Evolutionary conservation across 768 basidiomycete genomes (phyloP).

Genomic region (Ramaria sp.): DNA sequence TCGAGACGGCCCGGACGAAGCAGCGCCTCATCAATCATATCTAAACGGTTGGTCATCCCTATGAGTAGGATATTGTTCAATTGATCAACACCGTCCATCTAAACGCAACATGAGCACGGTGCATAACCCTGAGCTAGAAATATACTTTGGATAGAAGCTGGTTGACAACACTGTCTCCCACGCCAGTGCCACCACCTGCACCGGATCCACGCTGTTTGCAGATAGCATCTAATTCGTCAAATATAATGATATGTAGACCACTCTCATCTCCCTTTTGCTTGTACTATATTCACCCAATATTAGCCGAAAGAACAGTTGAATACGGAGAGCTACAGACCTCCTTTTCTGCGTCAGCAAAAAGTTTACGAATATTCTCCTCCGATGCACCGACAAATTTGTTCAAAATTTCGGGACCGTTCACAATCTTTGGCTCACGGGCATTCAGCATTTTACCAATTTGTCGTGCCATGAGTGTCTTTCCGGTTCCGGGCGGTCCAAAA

Average conservation of each 20-base stretch:
- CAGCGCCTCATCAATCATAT: constrained; percentile 98
- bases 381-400: constrained; percentile 96
- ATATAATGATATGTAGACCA: constrained; percentile 97
- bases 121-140: background rate
- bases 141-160: constrained; percentile 91
- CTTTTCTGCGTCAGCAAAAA: constrained; percentile 97
- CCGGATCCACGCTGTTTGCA: constrained; percentile 93
- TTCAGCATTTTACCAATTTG: constrained; percentile 99
- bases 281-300: constrained; percentile 44
- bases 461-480: constrained; percentile 94
- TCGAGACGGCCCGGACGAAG: constrained; percentile 97
- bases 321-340: constrained; percentile 43
- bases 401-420: constrained; percentile 95
- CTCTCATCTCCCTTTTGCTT: constrained; percentile 97
- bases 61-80: constrained; percentile 99
- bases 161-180: constrained; percentile 98
- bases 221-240: constrained; percentile 96
- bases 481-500: constrained; percentile 94
- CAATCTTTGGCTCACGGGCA: constrained; percentile 93
- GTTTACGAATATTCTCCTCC: constrained; percentile 95
- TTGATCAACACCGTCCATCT: constrained; percentile 99
- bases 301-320: background rate
- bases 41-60: constrained; percentile 96
- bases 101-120: background rate
- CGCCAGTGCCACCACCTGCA: constrained; percentile 62